A percentile compares a stretch with the other conserved stretches of the same genome.
phyloP scores from a whole-genome alignment of 208 protist species.

The Leishmania mexicana region DNA sequence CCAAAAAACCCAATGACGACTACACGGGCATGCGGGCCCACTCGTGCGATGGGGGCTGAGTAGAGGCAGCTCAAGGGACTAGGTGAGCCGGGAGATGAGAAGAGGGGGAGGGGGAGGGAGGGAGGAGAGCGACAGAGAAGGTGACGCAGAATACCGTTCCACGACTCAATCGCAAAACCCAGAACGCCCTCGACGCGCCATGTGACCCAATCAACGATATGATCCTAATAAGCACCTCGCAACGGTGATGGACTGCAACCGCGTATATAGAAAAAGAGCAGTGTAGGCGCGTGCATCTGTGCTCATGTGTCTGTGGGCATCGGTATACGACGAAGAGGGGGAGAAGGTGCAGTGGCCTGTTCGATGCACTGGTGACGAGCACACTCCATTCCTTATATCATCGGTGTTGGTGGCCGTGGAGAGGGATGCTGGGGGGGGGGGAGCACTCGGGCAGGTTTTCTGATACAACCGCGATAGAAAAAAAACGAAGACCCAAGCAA shows the following conservation, averaged over 20 bases:
- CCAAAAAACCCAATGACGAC: too few relatives aligned
- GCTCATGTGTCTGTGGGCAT: not conserved
- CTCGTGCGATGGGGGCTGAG: too few relatives aligned
- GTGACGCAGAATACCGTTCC: not conserved
- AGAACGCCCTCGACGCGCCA: not conserved
- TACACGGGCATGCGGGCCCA: too few relatives aligned
- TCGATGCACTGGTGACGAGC: not conserved
- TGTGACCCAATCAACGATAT: not conserved
- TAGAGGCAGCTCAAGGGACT: too few relatives aligned
- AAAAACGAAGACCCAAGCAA: not conserved
- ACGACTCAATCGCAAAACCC: not conserved
- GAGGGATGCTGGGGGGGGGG: too few relatives aligned
- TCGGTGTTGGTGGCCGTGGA: not conserved
- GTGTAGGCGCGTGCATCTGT: not conserved
- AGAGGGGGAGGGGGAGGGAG: too few relatives aligned
- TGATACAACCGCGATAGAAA: not conserved
- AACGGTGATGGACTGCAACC: not conserved
- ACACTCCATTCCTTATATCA: not conserved
- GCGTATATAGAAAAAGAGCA: not conserved
- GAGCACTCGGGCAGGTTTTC: not conserved
- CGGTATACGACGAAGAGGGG: not conserved
- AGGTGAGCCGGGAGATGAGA: too few relatives aligned
- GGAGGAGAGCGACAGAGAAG: not conserved
- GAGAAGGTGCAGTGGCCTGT: not conserved
- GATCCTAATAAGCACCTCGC: too few relatives aligned